These are phyloP conservation scores for Globisporangium middletonii DNA, from an alignment of 352 stramenopile genomes.

Conservation along the genomic window DNA sequence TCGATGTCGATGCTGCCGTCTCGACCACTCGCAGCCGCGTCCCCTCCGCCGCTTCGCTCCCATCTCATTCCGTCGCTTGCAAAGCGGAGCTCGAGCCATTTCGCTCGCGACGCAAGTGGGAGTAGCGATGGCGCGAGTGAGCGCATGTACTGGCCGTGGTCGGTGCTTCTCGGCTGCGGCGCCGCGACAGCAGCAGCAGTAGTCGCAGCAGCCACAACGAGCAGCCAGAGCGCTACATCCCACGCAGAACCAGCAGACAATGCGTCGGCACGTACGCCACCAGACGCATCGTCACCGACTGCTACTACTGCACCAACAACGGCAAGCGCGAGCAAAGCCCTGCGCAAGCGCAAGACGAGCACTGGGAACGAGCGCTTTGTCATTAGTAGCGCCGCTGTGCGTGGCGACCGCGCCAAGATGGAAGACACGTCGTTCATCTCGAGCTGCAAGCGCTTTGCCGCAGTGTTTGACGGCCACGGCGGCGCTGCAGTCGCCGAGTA, in stretches of 20 bases:
- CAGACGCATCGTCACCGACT: background rate
- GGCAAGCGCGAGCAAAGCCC: slow-evolving; percentile 1
- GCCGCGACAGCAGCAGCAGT: background rate
- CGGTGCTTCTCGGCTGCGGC: slow-evolving; percentile 1
- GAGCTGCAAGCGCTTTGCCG: slow-evolving; percentile 71
- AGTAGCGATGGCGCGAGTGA: background rate
- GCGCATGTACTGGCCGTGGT: background rate
- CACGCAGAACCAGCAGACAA: background rate
- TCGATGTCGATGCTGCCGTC: too few species aligned
- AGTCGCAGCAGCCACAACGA: background rate
- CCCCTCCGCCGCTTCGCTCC: background rate
- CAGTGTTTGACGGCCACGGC: slow-evolving; percentile 83
- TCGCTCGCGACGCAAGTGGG: too few species aligned
- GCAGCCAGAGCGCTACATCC: background rate
- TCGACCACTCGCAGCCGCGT: background rate
- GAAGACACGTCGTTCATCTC: slow-evolving; percentile 82
- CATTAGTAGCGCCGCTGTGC: slow-evolving; percentile 65
- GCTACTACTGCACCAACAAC: background rate
- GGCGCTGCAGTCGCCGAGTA: slow-evolving; percentile 63
- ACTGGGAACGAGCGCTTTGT: slow-evolving; percentile 26
- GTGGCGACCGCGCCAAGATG: slow-evolving; percentile 72
- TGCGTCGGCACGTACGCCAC: background rate
- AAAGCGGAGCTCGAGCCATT: background rate
- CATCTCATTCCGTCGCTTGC: background rate
- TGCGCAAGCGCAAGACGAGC: slow-evolving; percentile 50